Conservation (phyloP, 495 filamentous ascomycete genomes). For the Penicillium simplicissimum region DNA sequence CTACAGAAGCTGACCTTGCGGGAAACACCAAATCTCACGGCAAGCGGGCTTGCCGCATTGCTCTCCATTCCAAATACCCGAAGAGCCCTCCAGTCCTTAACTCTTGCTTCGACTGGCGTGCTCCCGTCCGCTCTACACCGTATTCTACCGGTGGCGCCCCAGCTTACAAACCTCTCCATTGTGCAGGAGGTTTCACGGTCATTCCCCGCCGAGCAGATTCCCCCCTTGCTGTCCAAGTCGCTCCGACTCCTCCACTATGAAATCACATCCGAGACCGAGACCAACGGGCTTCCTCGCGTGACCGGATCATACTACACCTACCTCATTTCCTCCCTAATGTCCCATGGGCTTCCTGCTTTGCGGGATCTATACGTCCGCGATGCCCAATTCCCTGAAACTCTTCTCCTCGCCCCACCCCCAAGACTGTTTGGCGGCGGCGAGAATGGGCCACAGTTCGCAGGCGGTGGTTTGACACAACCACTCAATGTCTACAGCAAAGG, state of each 20-base stretch:
- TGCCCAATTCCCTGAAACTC: conserved; percentile 69
- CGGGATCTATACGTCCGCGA: conserved; percentile 82
- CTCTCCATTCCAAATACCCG: conserved; percentile 54
- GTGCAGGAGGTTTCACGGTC: conserved; percentile 64
- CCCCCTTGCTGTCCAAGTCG: conserved; percentile 63
- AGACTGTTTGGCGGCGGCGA: conserved; percentile 37
- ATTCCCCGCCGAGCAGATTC: conserved; percentile 61
- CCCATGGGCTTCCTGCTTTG: conserved; percentile 71
- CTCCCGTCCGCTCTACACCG: conserved; percentile 60
- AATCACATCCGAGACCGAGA: conserved; percentile 60
- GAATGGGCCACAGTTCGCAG: conserved; percentile 33
- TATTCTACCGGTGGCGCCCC: conserved; percentile 61
- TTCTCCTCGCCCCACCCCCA: conserved; percentile 66
- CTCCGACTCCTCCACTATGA: conserved; percentile 78
- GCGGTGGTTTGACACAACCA: conserved; percentile 57
- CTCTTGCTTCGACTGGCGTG: conserved; percentile 66
- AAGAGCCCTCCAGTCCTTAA: conserved; percentile 58
- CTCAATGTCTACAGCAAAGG: conserved; percentile 86
- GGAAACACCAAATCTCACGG: conserved; percentile 67
- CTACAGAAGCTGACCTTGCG: conserved; percentile 68
- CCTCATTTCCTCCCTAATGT: conserved; percentile 76
- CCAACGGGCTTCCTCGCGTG: conserved; percentile 57
- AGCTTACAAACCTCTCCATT: conserved; percentile 65
- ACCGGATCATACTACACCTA: conserved; percentile 79
- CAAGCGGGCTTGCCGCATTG: conserved; percentile 64